These are phyloP conservation scores for Talaromyces sp. DNA, from an alignment of 2,329 filamentous ascomycete species.

Conservation along the genomic window DNA sequence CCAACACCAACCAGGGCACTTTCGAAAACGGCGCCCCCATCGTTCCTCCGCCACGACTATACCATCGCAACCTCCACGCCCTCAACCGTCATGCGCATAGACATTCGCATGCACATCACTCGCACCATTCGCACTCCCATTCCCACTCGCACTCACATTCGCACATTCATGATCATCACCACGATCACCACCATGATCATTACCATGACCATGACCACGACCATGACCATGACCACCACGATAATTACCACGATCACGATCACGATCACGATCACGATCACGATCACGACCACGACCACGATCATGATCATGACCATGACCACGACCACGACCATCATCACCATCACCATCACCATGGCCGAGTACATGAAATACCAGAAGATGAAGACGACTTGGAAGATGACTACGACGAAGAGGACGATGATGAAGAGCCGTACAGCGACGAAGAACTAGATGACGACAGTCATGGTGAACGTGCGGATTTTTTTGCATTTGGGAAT, in stretches of 20 bases:
- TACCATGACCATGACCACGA: not conserved
- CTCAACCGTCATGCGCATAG: slow-evolving; percentile 55
- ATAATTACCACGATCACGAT: not conserved
- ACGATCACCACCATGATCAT: not conserved
- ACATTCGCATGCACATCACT: slow-evolving; percentile 44
- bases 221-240: not conserved
- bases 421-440: slow-evolving; percentile 66
- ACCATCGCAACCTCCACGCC: slow-evolving; percentile 55
- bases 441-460: slow-evolving; percentile 64
- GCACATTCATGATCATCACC: slow-evolving; percentile 8
- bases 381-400: slow-evolving; percentile 48
- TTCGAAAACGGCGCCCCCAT: slow-evolving; percentile 63
- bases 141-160: slow-evolving; percentile 7
- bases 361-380: slow-evolving; percentile 61
- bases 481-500: slow-evolving; percentile 97
- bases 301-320: slow-evolving; percentile 53
- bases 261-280: slow-evolving; percentile 48
- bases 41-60: slow-evolving; percentile 64
- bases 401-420: slow-evolving; percentile 57
- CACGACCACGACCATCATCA: slow-evolving; percentile 49
- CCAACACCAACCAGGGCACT: slow-evolving; percentile 70
- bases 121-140: slow-evolving; percentile 16
- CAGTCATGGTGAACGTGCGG: slow-evolving; percentile 63
- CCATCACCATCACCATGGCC: slow-evolving; percentile 60
- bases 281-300: slow-evolving; percentile 48